Base-by-base conservation (phyloP, 2,329 filamentous ascomycete species). In the Microcyclospora tardicrescens region DNA sequence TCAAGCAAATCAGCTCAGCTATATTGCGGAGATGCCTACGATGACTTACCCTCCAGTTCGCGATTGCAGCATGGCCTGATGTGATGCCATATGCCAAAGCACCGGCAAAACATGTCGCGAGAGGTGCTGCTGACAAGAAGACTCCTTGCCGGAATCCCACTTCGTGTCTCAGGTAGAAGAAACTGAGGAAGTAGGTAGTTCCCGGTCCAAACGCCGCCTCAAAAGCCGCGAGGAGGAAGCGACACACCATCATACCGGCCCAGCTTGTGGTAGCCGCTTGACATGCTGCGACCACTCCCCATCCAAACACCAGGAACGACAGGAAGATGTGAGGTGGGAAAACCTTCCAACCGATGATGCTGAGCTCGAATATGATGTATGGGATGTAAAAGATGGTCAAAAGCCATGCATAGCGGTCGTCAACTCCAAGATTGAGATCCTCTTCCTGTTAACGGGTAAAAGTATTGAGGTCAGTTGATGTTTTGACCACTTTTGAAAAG, bases 61-160 rank as follows among this genome's bases (percentile, higher is more conserved):
- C 68, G 33, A 83, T 57, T 12, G 63, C 55, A 2, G 66, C 63
- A 48, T 71, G 65, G 10, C 76, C 73, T 19, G 72, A 71, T 8
- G 75, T 76, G 53, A 83, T 79, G 4, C 69, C 74, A 41, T 76
- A 80, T 1, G 76, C 77, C 8, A 70, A 54, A 3, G 75, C 77
- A 2, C 78, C 78, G 0, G 84, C 83, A 55, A 93, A 87, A 1
- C 78, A 79, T 32, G 84, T 91, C 2, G 85, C 84, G 3, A 93
- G 69, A 1, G 79, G 77, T 0, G 77, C 76, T 3, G 62, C 62
- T 10, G 54, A 54, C 16, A 66, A 43, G 44, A 76, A 78, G 15
- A 77, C 53, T 2, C 72, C 73, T 37, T 67, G 68, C 2, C 73
- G 61, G 24, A 75, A 60, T 27, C 73, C 73, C 10, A 77, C 57